Percentiles rank a stretch among this genome's conserved stretches.
These are phyloP conservation scores for Zygosaccharomyces pseudobailii DNA, from an alignment of 1,139 yeast species.

Conservation along the genomic window DNA sequence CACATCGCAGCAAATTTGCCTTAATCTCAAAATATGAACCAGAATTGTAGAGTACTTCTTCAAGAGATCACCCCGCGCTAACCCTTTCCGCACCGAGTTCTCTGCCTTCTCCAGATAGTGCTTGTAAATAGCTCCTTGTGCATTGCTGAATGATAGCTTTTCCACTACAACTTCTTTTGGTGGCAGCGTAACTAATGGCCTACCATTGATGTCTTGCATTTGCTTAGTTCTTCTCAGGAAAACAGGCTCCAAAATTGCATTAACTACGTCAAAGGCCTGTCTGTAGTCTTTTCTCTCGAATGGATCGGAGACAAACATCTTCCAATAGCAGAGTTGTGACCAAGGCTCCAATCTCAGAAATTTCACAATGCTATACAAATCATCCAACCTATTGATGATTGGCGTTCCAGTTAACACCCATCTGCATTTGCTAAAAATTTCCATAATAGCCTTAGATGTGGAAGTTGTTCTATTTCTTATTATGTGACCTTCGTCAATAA, in stretches of 20 bases:
- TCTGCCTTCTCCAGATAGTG: slow-evolving; percentile 70
- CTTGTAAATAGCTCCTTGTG: slow-evolving; percentile 63
- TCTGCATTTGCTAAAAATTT: slow-evolving; percentile 55
- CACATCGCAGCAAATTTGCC: slow-evolving; percentile 88
- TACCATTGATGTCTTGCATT: slow-evolving; percentile 73
- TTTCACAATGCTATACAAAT: slow-evolving; percentile 70
- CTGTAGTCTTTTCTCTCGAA: slow-evolving; percentile 69
- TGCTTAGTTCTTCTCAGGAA: slow-evolving; percentile 80
- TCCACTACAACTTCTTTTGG: slow-evolving; percentile 69
- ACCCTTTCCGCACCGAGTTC: slow-evolving; percentile 56
- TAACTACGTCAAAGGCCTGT: slow-evolving; percentile 76
- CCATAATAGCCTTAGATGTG: slow-evolving; percentile 75
- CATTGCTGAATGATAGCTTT: slow-evolving; percentile 57
- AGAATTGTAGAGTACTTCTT: slow-evolving; percentile 74
- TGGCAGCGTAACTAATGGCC: slow-evolving; percentile 72
- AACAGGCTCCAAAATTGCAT: slow-evolving; percentile 79
- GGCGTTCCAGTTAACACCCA: slow-evolving; percentile 97
- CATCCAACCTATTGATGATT: slow-evolving; percentile 82
- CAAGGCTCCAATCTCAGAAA: slow-evolving; percentile 82
- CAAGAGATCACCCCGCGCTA: slow-evolving; percentile 63
- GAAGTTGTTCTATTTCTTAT: slow-evolving; percentile 78
- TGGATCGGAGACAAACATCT: slow-evolving; percentile 77
- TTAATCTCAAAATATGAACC: slow-evolving; percentile 73
- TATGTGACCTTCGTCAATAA: slow-evolving; percentile 89
- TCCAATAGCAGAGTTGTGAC: slow-evolving; percentile 86